Base-by-base conservation (phyloP, 2,329 filamentous ascomycete species). In the Camillea tinctor region DNA sequence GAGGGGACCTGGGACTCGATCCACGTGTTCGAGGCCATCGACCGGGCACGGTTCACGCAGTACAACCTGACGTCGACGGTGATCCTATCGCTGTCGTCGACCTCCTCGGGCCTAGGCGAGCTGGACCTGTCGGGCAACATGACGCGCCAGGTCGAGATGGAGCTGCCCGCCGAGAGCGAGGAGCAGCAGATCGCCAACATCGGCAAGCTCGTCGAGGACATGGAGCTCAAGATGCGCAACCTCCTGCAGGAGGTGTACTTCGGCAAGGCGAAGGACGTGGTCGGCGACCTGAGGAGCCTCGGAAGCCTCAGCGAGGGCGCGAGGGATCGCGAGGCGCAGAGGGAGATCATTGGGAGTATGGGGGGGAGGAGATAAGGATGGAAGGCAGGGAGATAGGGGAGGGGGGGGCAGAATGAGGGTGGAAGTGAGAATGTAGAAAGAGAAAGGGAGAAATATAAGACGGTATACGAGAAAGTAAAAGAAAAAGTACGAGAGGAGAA, bases 171-270 rank as follows among this genome's bases (percentile, higher is more conserved):
- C 44, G 92, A 96, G 68, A 90, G 89, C 71, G 94, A 98, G 76
- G 89, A 90, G 68, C 92, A 90, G 75, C 95, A 99, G 81, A 95
- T 99, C 69, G 91, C 91, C 69, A 99, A 99, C 77, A 92, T 98
- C 62, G 95, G 95, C 60, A 85, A 89, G 65, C 83, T 99, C 73
- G 93, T 99, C 56, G 95, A 99, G 82, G 95, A 99, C 76, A 98
- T 99, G 95, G 95, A 99, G 80, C 87, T 97, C 75, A 97, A 97
- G 84, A 98, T 99, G 95, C 87, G 95, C 66, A 99, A 99, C 77
- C 77, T 98, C 76, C 81, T 99, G 75, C 94, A 99, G 82, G 95
- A 99, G 79, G 95, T 99, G 54, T 99, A 99, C 80, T 99, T 99
- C 78, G 95, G 95, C 74, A 99, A 99, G 83, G 94, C 95, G 58